Conservation (phyloP, 2,329 filamentous ascomycete species). For the Claviceps pazoutovae region DNA sequence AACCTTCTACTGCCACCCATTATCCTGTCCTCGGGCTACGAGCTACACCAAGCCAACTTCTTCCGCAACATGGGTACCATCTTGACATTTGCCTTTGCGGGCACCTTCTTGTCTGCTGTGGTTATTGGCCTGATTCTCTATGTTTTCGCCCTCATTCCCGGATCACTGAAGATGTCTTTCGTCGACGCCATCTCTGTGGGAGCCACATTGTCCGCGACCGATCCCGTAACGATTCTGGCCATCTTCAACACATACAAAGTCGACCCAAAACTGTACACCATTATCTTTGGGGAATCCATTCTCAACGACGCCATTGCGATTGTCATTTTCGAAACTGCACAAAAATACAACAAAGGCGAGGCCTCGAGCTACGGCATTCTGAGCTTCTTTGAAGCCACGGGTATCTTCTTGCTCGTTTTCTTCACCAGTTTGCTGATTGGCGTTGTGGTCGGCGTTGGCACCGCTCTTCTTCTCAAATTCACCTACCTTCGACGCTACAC, state of each 20-base stretch:
- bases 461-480: constrained; percentile 82
- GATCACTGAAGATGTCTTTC: constrained; percentile 75
- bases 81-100: constrained; percentile 91
- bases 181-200: constrained; percentile 95
- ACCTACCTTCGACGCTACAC: constrained; percentile 85
- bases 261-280: constrained; percentile 93
- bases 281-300: constrained; percentile 98
- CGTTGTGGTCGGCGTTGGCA: constrained; percentile 70
- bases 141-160: constrained; percentile 74
- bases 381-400: constrained; percentile 80
- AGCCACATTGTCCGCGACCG: constrained; percentile 89
- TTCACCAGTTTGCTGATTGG: constrained; percentile 88
- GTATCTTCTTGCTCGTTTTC: constrained; percentile 91
- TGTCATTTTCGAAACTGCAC: constrained; percentile 94
- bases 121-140: constrained; percentile 81
- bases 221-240: constrained; percentile 92
- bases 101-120: constrained; percentile 93
- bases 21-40: constrained; percentile 92
- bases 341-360: constrained; percentile 71
- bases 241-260: constrained; percentile 99
- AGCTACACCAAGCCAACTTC: constrained; percentile 96
- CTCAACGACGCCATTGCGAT: constrained; percentile 97
- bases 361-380: constrained; percentile 60
- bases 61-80: constrained; percentile 97
- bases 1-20: constrained; percentile 97